A percentile compares a stretch with the other conserved stretches of the same genome.
Evolutionary conservation across 2,329 filamentous ascomycete genomes (phyloP).

Genomic region (Diaporthe capsici): DNA sequence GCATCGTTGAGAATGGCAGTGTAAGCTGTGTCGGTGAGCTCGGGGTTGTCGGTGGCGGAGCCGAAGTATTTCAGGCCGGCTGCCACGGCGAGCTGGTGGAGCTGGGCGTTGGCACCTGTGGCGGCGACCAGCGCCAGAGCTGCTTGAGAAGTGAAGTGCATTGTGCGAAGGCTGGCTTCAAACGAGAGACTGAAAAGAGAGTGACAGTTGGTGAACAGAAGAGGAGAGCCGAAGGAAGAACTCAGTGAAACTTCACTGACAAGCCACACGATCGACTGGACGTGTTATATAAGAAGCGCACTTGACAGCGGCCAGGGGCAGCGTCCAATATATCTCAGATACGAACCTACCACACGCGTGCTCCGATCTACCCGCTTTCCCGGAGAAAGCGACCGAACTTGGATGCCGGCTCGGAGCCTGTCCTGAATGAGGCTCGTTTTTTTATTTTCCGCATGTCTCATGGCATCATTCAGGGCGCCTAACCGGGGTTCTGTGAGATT

Average conservation of each 20-base stretch:
- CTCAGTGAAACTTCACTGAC: conserved; percentile 7
- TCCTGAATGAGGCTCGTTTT: conserved; percentile 1
- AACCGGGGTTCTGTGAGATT: conserved; percentile 13
- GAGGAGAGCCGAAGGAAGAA: background rate
- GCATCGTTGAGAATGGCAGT: conserved; percentile 66
- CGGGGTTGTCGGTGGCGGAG: conserved; percentile 72
- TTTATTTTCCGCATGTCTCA: background rate
- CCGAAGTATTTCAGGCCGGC: conserved; percentile 75
- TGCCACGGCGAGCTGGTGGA: conserved; percentile 67
- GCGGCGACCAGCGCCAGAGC: conserved; percentile 41
- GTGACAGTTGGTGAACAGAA: conserved; percentile 4
- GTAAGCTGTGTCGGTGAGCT: conserved; percentile 69
- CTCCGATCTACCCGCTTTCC: conserved; percentile 17
- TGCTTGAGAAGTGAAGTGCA: conserved; percentile 40
- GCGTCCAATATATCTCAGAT: conserved; percentile 32
- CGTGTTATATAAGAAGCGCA: background rate
- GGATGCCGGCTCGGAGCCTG: conserved; percentile 16
- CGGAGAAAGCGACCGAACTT: conserved; percentile 16
- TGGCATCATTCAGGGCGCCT: conserved; percentile 35
- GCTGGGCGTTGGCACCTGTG: conserved; percentile 47
- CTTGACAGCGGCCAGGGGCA: conserved; percentile 1
- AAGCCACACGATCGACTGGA: background rate
- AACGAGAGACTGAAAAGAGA: conserved; percentile 33
- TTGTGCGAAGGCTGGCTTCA: conserved; percentile 40
- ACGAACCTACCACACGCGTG: conserved; percentile 15